A percentile compares a stretch with the other conserved stretches of the same genome.
Conservation (phyloP, 768 basidiomycete species). For the Lanmaoa rubissima region DNA sequence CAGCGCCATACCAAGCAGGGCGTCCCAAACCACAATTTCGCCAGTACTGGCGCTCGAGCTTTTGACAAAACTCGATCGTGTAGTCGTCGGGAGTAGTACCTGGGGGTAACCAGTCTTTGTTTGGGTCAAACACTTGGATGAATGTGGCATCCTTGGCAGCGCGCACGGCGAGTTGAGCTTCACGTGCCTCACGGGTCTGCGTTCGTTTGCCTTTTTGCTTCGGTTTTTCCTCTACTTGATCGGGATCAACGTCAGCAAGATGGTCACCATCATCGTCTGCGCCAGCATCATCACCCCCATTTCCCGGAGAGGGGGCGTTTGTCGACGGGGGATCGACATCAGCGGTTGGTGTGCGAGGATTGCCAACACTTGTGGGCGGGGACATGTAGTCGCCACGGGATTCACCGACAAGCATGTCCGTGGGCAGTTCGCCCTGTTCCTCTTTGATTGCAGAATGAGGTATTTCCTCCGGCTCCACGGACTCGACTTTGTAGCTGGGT, state of each 20-base stretch:
- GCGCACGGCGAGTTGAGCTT: slow-evolving; percentile 49
- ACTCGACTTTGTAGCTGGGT: slow-evolving; percentile 37
- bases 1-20: slow-evolving; percentile 97
- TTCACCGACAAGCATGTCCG: slow-evolving; percentile 3
- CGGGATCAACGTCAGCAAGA: slow-evolving; percentile 8
- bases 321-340: slow-evolving; percentile 8
- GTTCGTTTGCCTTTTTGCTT: slow-evolving; percentile 44
- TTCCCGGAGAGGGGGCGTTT: slow-evolving; percentile 1
- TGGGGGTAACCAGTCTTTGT: slow-evolving; percentile 75
- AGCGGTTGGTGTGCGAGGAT: slow-evolving; percentile 21
- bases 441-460: slow-evolving; percentile 40
- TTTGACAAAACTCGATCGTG: slow-evolving; percentile 82
- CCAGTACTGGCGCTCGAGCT: slow-evolving; percentile 90
- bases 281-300: slow-evolving; percentile 11
- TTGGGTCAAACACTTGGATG: slow-evolving; percentile 68
- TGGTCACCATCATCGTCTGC: slow-evolving; percentile 17
- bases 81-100: slow-evolving; percentile 76
- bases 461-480: slow-evolving; percentile 43
- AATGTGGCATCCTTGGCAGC: slow-evolving; percentile 51
- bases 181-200: slow-evolving; percentile 40
- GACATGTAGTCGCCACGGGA: slow-evolving; percentile 22
- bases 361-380: slow-evolving; percentile 27
- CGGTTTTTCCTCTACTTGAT: slow-evolving; percentile 34
- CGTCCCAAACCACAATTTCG: slow-evolving; percentile 84
- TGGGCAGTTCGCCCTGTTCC: slow-evolving; percentile 34